Evolutionary conservation across 2,329 filamentous ascomycete genomes (phyloP), one percentile per base, ranked within the genome.

Genomic region (Colletotrichum gigasporum): DNA sequence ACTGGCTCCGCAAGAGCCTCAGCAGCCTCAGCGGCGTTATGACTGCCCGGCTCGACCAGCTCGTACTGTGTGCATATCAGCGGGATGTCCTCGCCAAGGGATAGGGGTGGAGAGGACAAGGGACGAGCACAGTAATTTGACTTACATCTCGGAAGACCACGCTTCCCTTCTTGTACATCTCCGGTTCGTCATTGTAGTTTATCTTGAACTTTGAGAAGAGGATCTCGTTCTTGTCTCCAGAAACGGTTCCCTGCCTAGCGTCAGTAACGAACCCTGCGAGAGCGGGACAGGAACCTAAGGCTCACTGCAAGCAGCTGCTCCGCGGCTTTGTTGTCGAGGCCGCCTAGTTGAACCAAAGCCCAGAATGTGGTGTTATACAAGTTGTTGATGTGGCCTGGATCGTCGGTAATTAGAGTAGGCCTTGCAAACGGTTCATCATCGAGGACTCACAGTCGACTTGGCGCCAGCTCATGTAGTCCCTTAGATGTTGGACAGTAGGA

Each of bases 331-430:
- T 88, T 86, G 54, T 87, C 89, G 81, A 96, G 85, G 0, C 90
- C 91, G 2, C 92, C 94, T 48, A 88, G 82, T 68, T 93, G 88
- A 20, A 98, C 91, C 71, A 99, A 82, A 1, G 90, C 84, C 96
- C 96, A 99, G 76, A 98, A 98, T 0, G 93, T 93, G 0, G 96
- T 99, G 75, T 99, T 99, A 78, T 97, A 99, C 4, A 99, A 86
- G 73, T 99, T 99, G 77, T 99, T 99, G 71, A 99, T 97, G 75
- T 99, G 96, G 69, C 92, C 92, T 95, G 64, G 9, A 0, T 22
- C 10, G 3, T n/a, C n/a, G 34, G 75, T 65, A 72, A 69, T 22
- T 20, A 26, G 10, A 10, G 50, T 11, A 35, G 20, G 24, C 5
- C n/a, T 16, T 6, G 22, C n/a, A n/a, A n/a, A n/a, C n/a, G n/a